Evolutionary conservation across 305 asterid genomes (phyloP).

Genomic region (Plantago rigida): DNA sequence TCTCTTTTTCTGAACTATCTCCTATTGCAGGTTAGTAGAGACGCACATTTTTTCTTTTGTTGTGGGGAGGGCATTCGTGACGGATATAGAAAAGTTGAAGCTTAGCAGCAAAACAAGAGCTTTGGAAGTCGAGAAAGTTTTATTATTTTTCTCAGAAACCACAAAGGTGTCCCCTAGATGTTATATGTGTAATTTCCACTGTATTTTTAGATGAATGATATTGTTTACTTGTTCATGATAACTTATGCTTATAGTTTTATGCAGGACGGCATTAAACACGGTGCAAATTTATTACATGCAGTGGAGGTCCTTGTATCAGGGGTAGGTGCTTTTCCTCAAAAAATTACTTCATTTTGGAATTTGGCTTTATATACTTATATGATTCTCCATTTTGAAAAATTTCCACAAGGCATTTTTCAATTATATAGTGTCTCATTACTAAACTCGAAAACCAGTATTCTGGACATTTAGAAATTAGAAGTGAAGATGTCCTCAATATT

Average conservation of each 20-base stretch:
- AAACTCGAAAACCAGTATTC: slow-evolving; percentile 12
- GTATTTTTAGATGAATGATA: slow-evolving; percentile 16
- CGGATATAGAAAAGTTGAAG: slow-evolving; percentile 93
- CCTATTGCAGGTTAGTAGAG: slow-evolving; percentile 81
- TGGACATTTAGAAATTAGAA: not conserved
- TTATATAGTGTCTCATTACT: slow-evolving; percentile 1
- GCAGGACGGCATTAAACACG: slow-evolving; percentile 82
- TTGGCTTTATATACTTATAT: slow-evolving; percentile 15
- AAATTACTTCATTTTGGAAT: slow-evolving; percentile 18
- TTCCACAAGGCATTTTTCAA: not conserved
- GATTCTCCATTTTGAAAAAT: slow-evolving; percentile 16
- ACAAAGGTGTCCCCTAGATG: slow-evolving; percentile 50
- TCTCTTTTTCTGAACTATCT: slow-evolving; percentile 25
- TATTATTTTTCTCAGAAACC: slow-evolving; percentile 67
- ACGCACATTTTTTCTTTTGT: slow-evolving; percentile 95
- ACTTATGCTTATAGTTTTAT: slow-evolving; percentile 31
- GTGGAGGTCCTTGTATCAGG: slow-evolving; percentile 88
- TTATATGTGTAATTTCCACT: slow-evolving; percentile 21
- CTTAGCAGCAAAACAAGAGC: slow-evolving; percentile 82
- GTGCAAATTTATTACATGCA: slow-evolving; percentile 87
- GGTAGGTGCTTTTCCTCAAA: slow-evolving; percentile 43
- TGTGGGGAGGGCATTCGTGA: slow-evolving; percentile 96
- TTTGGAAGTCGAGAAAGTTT: slow-evolving; percentile 78
- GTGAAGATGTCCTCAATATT: slow-evolving; percentile 5
- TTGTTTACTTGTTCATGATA: slow-evolving; percentile 21